These are phyloP conservation scores for Vachellia pachyceras DNA, from an alignment of 306 rosid species.

Conservation along the genomic window DNA sequence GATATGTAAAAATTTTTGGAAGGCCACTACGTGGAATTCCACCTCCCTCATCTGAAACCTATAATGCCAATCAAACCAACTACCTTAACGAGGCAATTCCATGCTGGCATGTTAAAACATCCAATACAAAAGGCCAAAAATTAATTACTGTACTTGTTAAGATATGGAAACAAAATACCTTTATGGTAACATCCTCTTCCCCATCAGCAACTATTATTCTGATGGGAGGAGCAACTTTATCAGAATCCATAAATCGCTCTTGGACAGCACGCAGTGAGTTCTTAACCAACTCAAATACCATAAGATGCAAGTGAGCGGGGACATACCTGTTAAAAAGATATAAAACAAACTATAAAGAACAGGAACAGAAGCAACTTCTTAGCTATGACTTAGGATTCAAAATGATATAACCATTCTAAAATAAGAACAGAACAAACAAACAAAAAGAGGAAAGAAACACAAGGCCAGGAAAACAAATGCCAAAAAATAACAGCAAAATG, in stretches of 20 bases:
- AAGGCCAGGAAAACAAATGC: not conserved
- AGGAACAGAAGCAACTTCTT: slow-evolving; percentile 21
- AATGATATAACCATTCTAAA: slow-evolving; percentile 6
- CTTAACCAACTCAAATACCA: slow-evolving; percentile 97
- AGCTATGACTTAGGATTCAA: slow-evolving; percentile 12
- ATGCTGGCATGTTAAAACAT: not conserved
- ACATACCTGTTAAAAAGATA: slow-evolving; percentile 67
- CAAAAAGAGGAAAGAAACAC: not conserved
- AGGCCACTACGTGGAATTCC: slow-evolving; percentile 76
- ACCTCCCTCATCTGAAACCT: slow-evolving; percentile 88
- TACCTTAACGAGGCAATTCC: slow-evolving; percentile 16
- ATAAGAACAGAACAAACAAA: not conserved
- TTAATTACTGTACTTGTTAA: not conserved
- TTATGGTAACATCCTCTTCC: slow-evolving; percentile 82
- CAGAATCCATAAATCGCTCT: slow-evolving; percentile 83
- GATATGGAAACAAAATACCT: slow-evolving; percentile 22
- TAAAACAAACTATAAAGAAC: slow-evolving; percentile 10
- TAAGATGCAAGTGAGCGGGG: slow-evolving; percentile 92
- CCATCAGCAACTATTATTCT: slow-evolving; percentile 96
- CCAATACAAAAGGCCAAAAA: not conserved
- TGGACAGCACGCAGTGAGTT: slow-evolving; percentile 96
- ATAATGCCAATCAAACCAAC: slow-evolving; percentile 33
- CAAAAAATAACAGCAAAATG: slow-evolving; percentile 19
- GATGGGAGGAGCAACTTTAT: slow-evolving; percentile 72
- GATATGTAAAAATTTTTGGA: slow-evolving; percentile 71